Conservation (phyloP, 768 basidiomycete genomes). For the Auricularia sp. region DNA sequence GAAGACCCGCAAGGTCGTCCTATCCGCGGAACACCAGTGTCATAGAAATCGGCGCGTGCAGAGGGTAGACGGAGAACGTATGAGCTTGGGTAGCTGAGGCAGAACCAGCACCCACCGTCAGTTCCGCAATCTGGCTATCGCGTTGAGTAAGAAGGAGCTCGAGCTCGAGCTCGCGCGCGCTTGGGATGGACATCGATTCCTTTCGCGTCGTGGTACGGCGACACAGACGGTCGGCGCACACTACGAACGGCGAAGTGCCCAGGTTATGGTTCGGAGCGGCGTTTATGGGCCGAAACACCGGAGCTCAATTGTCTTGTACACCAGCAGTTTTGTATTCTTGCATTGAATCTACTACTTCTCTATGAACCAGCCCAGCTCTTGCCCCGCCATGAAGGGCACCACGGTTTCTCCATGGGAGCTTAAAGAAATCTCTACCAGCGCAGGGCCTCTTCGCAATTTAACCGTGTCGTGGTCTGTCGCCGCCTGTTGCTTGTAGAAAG, state of each 20-base stretch:
- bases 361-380: constrained; percentile 27
- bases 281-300: background rate
- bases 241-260: background rate
- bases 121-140: constrained; percentile 59
- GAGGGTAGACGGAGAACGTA: no score
- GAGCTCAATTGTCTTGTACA: background rate
- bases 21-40: constrained; percentile 17
- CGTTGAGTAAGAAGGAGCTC: constrained; percentile 68
- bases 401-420: constrained; percentile 16
- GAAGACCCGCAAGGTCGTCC: constrained; percentile 66
- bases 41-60: no score
- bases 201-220: background rate
- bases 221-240: background rate
- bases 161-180: constrained; percentile 68
- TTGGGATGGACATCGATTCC: constrained; percentile 53
- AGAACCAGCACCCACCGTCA: constrained; percentile 44
- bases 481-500: constrained; percentile 50
- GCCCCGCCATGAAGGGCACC: constrained; percentile 34
- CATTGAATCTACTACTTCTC: background rate
- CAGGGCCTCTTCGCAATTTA: constrained; percentile 17
- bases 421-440: constrained; percentile 14
- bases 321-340: background rate
- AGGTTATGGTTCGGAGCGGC: background rate
- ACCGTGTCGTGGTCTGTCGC: constrained; percentile 15
- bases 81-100: constrained; percentile 11